Base-by-base conservation (phyloP, 306 rosid genomes). In the Cicer yamashitae region DNA sequence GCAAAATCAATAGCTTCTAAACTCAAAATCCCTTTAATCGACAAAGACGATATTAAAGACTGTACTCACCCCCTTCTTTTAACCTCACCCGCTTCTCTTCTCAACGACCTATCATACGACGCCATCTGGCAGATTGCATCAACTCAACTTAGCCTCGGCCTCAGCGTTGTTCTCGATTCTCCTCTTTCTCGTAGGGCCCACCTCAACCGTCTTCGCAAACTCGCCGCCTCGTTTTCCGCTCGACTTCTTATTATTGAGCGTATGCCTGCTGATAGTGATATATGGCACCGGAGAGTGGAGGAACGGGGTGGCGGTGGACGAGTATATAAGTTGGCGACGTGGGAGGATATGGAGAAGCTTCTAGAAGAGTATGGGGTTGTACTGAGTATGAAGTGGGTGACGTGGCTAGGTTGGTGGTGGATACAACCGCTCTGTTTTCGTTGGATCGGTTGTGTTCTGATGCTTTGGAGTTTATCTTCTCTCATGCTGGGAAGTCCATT, bases 11-110 rank as follows among this genome's bases (percentile, higher is more conserved):
- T 91, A 79, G 90, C 93, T 4, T 70, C 78, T 1, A 5, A 86
- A 0, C 93, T 89, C n/a, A 52, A 22, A 66, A 40, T 91, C 71
- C 96, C 96, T 67, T 85, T 89, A 45, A 0, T 91, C 1, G 96
- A 89, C 84, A 89, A 89, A 79, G 93, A 88, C 74, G 93, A 87
- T 52, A 20, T 88, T 14, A 87, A 86, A 43, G 93, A 87, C 82
- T 79, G 73, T 78, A 80, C 67, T 64, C 77, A 34, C 63, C 79
- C 63, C 12, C 86, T 13, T 62, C 88, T 6, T 82, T 25, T 25
- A 25, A 25, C 30, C 30, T 25, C 30, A 25, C 30, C 30, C 30
- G 30, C 30, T 25, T 25, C 30, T 25, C 30, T 84, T 77, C 93
- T 91, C 69, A 91, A 91, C 89, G 90, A 88, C 90, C 82, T 87